Base-by-base conservation (phyloP, 257 asterid species). In the Buddleja alternifolia region DNA sequence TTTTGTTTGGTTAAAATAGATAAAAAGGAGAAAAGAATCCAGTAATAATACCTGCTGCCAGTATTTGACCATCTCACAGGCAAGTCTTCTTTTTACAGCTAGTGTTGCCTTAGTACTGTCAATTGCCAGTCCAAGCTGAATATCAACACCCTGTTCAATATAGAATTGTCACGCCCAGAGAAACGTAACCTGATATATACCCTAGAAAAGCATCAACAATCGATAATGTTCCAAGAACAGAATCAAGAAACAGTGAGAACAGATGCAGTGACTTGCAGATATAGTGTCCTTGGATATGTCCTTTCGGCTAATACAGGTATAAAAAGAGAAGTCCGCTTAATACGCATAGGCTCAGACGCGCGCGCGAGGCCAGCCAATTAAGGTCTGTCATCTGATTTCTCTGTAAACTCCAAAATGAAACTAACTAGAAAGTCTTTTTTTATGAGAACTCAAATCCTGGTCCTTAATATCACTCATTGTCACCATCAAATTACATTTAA, bases 1-100 rank as follows among this genome's bases (percentile, higher is more conserved):
- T 21, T 41, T 36, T 17, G 24, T 46, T 34, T 19, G 21, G 59
- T 47, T 20, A 71, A 32, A 41, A 50, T 16, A 65, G 69, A 50
- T 3, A 40, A 25, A 23, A 46, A 42, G 8, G 20, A 15, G 34
- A 45, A 59, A 4, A 8, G 41, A 44, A 21, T 47, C 60, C 34
- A 5, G 34, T 34, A 32, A 37, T 15, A 58, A 23, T 80, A 93
- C 99, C 99, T 94, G 99, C 84, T 91, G 99, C 96, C 97, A 94
- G 74, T 86, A 94, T 82, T 94, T 94, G 29, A 94, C 97, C 97
- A 94, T 94, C 91, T 94, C 99, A 73, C 97, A 91, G 25, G 99
- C 96, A 75, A 94, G 96, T 76, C 99, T 89, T 74, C 99, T 80
- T 84, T 93, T 94, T 41, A 94, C 99, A 36, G 99, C 99, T 36